Base-by-base conservation (phyloP, 139 green algal species). In the Chlamydomonas sp. region DNA sequence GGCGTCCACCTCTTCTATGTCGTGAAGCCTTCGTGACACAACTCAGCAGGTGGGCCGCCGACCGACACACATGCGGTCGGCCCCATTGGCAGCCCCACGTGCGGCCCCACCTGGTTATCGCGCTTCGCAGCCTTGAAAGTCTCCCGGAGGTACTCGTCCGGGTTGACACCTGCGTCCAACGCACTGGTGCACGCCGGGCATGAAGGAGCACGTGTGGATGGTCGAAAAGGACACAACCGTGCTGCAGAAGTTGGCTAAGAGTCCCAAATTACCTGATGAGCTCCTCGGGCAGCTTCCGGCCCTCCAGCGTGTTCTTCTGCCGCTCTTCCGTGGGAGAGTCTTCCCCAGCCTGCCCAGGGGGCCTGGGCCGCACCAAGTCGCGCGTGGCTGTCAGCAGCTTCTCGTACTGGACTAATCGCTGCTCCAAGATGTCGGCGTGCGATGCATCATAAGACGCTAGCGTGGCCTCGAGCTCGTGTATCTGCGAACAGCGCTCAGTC, bases 61-160 rank as follows among this genome's bases (percentile, higher is more conserved):
- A 31, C 14, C 31, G n/a, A 57, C 69, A 62, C 82, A 8, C 16
- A 49, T 49, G 31, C 31, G 31, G 31, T 49, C 31, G 31, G 31
- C 31, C 31, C 31, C 31, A 49, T 49, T 49, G 31, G 31, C 31
- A 49, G 31, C 31, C 31, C 31, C 31, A 49, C 31, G 31, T 49
- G 31, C 31, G 31, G 31, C 31, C 31, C 31, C 31, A 87, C 83
- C 83, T 87, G 72, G 74, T 87, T 87, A 4, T 87, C 83, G 5
- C 72, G 62, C 4, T 76, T 76, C 73, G 59, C 69, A 4, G 83
- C 83, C 62, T 80, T 80, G 83, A 87, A 87, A 4, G 73, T 80
- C 49, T 87, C 83, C 62, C 83, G 83, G 20, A 87, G 63, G 62
- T 87, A 87, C 31, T 87, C 83, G 74, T 87, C 83, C 4, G 83